Base-by-base conservation (phyloP, 495 filamentous ascomycete species). In the Polyplosphaeria fusca region DNA sequence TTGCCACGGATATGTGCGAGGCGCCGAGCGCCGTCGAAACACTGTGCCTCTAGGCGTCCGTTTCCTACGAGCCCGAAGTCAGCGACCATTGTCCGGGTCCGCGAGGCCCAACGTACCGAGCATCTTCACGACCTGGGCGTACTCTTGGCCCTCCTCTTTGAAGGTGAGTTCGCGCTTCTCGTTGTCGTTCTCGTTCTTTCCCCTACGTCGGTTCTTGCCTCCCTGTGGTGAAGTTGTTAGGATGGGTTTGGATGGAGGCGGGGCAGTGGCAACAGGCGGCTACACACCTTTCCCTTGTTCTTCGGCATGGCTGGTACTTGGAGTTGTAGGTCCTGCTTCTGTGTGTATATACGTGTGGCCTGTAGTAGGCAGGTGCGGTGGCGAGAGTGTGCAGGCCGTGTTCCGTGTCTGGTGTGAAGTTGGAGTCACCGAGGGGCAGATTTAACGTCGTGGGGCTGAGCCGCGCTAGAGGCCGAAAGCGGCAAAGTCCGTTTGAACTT, bases 161-260 rank as follows among this genome's bases (percentile, higher is more conserved):
- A 97, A 98, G 58, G 88, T 88, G 48, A 98, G 82, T 75, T 98
- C 93, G 70, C 93, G 93, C 84, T 96, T 96, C 79, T 96, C 92
- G 69, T 96, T 96, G 79, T 94, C 91, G 80, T 96, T 97, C 80
- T 98, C 93, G 82, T 98, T 98, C 89, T 97, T 98, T 75, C 93
- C 93, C 76, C 93, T 86, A 78, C 93, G 84, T 71, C 93, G 79
- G 76, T 98, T 98, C 82, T 97, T 98, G 80, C 93, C 93, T 73
- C 93, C 93, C 88, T 96, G 67, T 75, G 59, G n/a, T 24, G 23
- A 43, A 23, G 23, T 35, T 46, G 49, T 68, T 28, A 66, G 60
- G 32, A 64, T 44, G 19, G 18, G 18, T 47, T 32, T 39, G 9
- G 16, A 12, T 7, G n/a, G 35, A 48, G 40, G 35, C 47, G 63